Percentiles rank a stretch among this genome's conserved stretches.
These are phyloP conservation scores for Leccinum boreale DNA, from an alignment of 768 basidiomycete species.

Conservation along the genomic window DNA sequence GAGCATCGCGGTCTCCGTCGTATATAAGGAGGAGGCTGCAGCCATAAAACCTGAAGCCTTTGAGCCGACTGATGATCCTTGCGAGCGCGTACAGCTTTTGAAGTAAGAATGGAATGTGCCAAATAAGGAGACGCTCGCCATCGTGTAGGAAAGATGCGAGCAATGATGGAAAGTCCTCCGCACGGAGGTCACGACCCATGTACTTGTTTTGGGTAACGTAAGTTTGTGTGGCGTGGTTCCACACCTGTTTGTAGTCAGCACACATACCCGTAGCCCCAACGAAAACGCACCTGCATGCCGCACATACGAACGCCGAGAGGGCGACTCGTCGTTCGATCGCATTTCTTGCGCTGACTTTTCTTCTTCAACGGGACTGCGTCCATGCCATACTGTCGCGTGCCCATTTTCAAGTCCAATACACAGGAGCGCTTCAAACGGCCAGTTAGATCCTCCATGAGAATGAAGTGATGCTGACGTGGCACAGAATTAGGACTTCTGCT, in stretches of 20 bases:
- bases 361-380: constrained; percentile 91
- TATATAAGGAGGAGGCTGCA: constrained; percentile 96
- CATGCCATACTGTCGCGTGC: constrained; percentile 98
- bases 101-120: constrained; percentile 90
- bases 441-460: constrained; percentile 98
- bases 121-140: constrained; percentile 76
- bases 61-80: constrained; percentile 81
- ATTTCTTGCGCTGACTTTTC: constrained; percentile 98
- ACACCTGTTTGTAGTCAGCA: constrained; percentile 59
- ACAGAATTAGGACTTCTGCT: constrained; percentile 44
- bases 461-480: constrained; percentile 94
- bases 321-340: constrained; percentile 92
- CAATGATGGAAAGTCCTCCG: constrained; percentile 80
- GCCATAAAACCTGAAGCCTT: constrained; percentile 98
- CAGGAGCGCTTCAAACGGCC: constrained; percentile 89
- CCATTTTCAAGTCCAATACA: constrained; percentile 99
- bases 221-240: constrained; percentile 80
- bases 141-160: constrained; percentile 83
- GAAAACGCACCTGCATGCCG: constrained; percentile 89
- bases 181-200: constrained; percentile 84
- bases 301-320: constrained; percentile 90
- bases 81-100: constrained; percentile 94
- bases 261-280: neutral
- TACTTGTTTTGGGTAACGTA: constrained; percentile 97
- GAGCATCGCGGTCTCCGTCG: constrained; percentile 88